Base-by-base conservation (phyloP, 2,329 filamentous ascomycete species). In the Aschersonia sp. region DNA sequence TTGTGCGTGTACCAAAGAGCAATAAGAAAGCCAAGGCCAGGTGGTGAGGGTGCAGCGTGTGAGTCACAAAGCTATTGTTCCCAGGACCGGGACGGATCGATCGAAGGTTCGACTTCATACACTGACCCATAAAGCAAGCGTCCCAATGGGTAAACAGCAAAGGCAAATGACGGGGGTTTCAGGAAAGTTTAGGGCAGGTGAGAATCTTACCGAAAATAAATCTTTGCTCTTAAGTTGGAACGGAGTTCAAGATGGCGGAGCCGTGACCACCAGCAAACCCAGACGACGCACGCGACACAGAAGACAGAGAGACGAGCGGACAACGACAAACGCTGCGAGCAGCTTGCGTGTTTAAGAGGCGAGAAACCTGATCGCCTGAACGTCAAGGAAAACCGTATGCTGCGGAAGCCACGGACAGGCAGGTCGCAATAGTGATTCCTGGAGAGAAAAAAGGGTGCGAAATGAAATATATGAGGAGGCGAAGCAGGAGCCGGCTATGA, bases 1-100 rank as follows among this genome's bases (percentile, higher is more conserved):
- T 40, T 44, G 12, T 42, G 41, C 30, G 9, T 41, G 44, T 46
- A 41, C 39, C 47, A 22, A 42, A 37, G 33, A 8, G 35, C 39
- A 30, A 30, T 35, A 43, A 39, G 30, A 44, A 46, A 32, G 29
- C 39, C 32, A 47, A 46, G 32, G 22, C 22, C 46, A 45, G 37
- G 46, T 47, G 40, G 40, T 44, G 37, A 46, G 45, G 48, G 41
- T 44, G 39, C 33, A 32, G 30, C 42, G 11, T 42, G 31, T 45
- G 43, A 35, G 31, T 45, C 43, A 45, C n/a, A 42, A 42, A 22
- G 14, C 11, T 7, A 11, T 22, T 42, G 8, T 37, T 9, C 7
- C 7, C 10, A 42, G 40, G 40, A 42, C 40, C 22, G 40, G 40
- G 40, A 22, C 14, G 40, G 40, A 42, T 42, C 40, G 40, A 4